A percentile compares a stretch with the other conserved stretches of the same genome.
phyloP scores from a whole-genome alignment of 2,329 filamentous ascomycete genomes.

The Aspergillus fumigatiaffinis region DNA sequence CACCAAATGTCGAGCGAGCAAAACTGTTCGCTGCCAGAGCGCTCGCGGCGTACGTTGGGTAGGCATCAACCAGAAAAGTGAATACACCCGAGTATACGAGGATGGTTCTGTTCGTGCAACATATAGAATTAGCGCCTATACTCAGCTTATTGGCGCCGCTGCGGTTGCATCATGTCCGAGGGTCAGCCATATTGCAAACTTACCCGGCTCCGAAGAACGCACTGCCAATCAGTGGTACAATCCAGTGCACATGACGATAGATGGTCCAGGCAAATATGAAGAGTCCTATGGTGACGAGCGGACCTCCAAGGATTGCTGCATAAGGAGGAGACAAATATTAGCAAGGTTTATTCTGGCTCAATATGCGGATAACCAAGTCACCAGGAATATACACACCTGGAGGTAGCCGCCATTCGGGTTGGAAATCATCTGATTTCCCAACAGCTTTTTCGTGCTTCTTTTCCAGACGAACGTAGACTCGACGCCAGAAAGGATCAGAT shows the following conservation, averaged over 20 bases:
- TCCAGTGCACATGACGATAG: constrained; percentile 69
- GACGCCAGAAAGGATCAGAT: constrained; percentile 47
- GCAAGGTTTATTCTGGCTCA: constrained; percentile 5
- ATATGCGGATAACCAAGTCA: not conserved
- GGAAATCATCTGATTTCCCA: constrained; percentile 49
- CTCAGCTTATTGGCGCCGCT: not conserved
- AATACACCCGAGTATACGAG: constrained; percentile 81
- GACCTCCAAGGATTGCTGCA: constrained; percentile 62
- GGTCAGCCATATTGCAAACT: constrained; percentile 33
- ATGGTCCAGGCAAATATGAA: constrained; percentile 91
- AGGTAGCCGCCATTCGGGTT: constrained; percentile 84
- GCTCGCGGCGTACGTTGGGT: constrained; percentile 45
- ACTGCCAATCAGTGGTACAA: constrained; percentile 69
- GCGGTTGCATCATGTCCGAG: constrained; percentile 32
- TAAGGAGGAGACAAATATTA: not conserved
- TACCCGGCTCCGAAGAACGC: constrained; percentile 67
- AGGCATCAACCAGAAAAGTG: constrained; percentile 72
- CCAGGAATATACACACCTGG: constrained; percentile 46
- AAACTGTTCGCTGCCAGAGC: constrained; percentile 83
- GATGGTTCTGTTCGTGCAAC: constrained; percentile 54
- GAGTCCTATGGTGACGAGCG: constrained; percentile 73
- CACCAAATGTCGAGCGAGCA: constrained; percentile 72
- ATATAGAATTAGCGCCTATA: constrained; percentile 8
- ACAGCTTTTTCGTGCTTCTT: constrained; percentile 32
- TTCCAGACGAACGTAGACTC: constrained; percentile 41